These are phyloP conservation scores for Trichoderma aggressivum DNA, from an alignment of 2,329 filamentous ascomycete genomes.

Conservation along the genomic window DNA sequence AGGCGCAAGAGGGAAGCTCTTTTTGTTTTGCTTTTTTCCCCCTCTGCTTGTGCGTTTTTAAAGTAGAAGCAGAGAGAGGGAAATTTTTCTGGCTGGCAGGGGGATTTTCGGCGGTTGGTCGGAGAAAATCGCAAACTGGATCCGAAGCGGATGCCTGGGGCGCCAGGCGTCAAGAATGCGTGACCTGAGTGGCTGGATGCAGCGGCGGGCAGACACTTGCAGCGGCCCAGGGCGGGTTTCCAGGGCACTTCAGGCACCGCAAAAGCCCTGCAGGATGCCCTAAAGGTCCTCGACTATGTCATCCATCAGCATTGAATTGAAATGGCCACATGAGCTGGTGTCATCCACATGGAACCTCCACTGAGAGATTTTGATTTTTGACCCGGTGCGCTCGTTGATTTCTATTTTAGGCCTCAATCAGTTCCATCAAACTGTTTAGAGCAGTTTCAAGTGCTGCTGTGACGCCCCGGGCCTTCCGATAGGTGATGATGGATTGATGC, in stretches of 20 bases:
- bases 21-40: not conserved
- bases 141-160: conserved; percentile 27
- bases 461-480: conserved; percentile 5
- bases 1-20: not conserved
- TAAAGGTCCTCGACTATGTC: not conserved
- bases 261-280: not conserved
- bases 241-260: conserved; percentile 8
- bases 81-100: conserved; percentile 8
- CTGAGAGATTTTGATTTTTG: not conserved
- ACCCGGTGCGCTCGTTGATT: not conserved
- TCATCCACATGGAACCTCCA: not conserved
- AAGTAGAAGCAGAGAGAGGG: not conserved
- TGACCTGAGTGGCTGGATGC: not conserved
- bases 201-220: not conserved
- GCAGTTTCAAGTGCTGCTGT: not conserved
- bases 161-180: conserved; percentile 27
- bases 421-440: not conserved
- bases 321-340: not conserved
- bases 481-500: not conserved
- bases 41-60: not conserved
- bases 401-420: not conserved
- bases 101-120: conserved; percentile 1
- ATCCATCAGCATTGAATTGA: too few relatives aligned
- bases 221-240: conserved; percentile 6
- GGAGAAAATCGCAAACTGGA: conserved; percentile 7